Evolutionary conservation across 495 filamentous ascomycete genomes (phyloP).

Genomic region (Podospora anserina): DNA sequence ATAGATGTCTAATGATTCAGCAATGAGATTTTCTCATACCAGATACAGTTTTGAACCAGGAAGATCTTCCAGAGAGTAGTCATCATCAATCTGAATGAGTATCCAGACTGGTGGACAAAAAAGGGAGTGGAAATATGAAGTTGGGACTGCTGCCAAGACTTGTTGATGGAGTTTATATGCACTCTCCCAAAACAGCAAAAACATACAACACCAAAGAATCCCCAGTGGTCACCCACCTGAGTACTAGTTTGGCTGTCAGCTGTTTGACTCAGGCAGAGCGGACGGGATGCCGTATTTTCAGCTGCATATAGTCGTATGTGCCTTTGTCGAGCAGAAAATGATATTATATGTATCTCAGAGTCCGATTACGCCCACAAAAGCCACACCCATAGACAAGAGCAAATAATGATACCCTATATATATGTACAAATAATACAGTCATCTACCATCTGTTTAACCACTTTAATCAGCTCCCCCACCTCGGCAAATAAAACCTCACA

Average conservation of each 20-base stretch:
- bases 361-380: too few relatives aligned
- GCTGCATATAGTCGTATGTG: neutral
- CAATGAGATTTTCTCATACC: too few relatives aligned
- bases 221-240: neutral
- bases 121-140: too few relatives aligned
- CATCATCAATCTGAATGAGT: too few relatives aligned
- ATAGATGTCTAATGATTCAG: too few relatives aligned
- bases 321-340: neutral
- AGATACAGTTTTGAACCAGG: too few relatives aligned
- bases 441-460: neutral
- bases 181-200: neutral
- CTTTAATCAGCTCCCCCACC: constrained; percentile 25
- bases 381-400: too few relatives aligned
- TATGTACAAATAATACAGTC: neutral
- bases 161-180: too few relatives aligned
- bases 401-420: neutral
- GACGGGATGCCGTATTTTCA: neutral
- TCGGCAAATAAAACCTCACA: constrained; percentile 64
- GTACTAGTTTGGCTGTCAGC: neutral
- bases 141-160: too few relatives aligned
- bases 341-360: neutral
- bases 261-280: neutral
- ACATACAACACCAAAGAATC: neutral
- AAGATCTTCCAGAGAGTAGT: too few relatives aligned
- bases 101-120: too few relatives aligned